Percentiles rank a stretch among this genome's conserved stretches.
phyloP scores from a whole-genome alignment of 768 basidiomycete genomes.

The Russula abietina region DNA sequence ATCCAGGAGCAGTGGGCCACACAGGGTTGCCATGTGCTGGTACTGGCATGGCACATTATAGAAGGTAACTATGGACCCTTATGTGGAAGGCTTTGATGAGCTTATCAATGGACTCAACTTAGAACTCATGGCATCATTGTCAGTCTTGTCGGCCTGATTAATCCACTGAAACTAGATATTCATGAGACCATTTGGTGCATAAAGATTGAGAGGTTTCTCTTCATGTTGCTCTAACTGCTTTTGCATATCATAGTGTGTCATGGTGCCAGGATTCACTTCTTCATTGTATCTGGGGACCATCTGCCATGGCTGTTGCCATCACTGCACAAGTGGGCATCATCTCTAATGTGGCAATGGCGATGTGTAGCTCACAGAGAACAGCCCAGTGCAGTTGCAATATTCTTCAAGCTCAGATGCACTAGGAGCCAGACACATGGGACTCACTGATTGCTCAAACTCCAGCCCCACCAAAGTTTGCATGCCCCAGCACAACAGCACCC shows the following conservation, averaged over 20 bases:
- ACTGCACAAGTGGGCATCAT: conserved; percentile 57
- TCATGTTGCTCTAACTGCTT: neutral
- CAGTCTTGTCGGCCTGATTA: conserved; percentile 53
- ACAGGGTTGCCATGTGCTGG: conserved; percentile 54
- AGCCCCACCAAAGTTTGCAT: too few species aligned
- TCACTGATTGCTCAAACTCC: too few species aligned
- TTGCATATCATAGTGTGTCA: conserved; percentile 35
- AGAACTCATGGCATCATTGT: conserved; percentile 48
- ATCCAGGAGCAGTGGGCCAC: conserved; percentile 46
- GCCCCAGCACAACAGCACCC: too few species aligned
- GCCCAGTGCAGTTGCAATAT: too few species aligned
- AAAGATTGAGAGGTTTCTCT: neutral
- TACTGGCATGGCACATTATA: conserved; percentile 46
- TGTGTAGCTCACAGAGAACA: too few species aligned
- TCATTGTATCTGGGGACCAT: conserved; percentile 59
- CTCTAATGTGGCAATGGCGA: conserved; percentile 33
- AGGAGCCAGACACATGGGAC: too few species aligned
- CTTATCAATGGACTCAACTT: conserved; percentile 38
- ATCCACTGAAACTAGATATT: conserved; percentile 53
- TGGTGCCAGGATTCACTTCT: conserved; percentile 54
- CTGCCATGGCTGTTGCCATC: conserved; percentile 55
- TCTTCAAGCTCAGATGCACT: too few species aligned
- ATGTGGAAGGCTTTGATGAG: conserved; percentile 40
- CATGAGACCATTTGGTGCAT: conserved; percentile 38
- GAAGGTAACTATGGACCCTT: conserved; percentile 26